phyloP scores from a whole-genome alignment of 768 basidiomycete genomes.

The Rhodosporidiobolus odoratus region DNA sequence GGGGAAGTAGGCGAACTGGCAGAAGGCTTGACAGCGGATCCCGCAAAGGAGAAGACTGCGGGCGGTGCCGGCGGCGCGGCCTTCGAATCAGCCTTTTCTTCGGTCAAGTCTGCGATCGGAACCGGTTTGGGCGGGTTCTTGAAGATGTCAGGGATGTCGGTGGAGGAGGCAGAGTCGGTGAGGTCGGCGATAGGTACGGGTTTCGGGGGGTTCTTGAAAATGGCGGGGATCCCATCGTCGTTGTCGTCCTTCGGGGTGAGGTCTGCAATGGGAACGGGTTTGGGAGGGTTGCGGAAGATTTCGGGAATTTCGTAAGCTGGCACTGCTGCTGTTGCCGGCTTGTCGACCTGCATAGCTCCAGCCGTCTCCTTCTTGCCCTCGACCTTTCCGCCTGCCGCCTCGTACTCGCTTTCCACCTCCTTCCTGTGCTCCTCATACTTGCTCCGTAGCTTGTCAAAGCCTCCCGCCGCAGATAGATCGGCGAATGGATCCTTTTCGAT shows the following conservation, averaged over 20 bases:
- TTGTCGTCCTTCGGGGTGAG: neutral
- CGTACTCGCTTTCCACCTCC: conserved; percentile 19
- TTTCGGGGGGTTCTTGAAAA: conserved; percentile 16
- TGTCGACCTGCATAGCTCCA: neutral
- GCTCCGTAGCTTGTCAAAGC: conserved; percentile 7
- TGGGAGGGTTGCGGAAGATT: conserved; percentile 3
- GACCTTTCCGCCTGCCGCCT: neutral
- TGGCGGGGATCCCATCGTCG: conserved; percentile 5
- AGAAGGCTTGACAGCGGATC: conserved; percentile 4
- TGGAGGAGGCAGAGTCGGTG: neutral
- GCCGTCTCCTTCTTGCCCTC: neutral
- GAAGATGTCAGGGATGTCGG: conserved; percentile 12
- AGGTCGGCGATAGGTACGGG: conserved; percentile 7
- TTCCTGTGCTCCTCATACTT: conserved; percentile 26
- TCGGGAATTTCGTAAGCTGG: conserved; percentile 1
- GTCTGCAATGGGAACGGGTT: neutral
- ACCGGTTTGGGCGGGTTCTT: conserved; percentile 14
- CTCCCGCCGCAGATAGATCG: conserved; percentile 6
- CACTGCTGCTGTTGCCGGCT: neutral
- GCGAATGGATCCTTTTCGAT: conserved; percentile 32
- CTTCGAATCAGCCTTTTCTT: conserved; percentile 4
- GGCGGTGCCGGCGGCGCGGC: conserved; percentile 21
- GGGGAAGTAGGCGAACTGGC: neutral
- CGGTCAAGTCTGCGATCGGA: conserved; percentile 2
- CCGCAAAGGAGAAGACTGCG: conserved; percentile 27